phyloP scores from a whole-genome alignment of 2,329 filamentous ascomycete species.

The Diaporthe citri region DNA sequence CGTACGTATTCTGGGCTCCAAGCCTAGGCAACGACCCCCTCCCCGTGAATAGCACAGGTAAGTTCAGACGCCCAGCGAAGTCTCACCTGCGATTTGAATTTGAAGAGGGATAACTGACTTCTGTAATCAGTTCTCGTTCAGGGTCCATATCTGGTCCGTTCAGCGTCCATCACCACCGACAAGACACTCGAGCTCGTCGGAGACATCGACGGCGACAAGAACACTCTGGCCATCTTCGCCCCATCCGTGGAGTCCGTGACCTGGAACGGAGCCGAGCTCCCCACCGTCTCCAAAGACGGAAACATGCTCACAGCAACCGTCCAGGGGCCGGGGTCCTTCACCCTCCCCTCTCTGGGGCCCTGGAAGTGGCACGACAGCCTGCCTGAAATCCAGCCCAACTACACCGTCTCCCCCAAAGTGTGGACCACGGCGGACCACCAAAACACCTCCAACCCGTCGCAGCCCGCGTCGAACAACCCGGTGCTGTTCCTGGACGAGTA shows the following conservation, averaged over 20 bases:
- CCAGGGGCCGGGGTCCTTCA: slow-evolving; percentile 46
- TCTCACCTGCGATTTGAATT: too few species aligned
- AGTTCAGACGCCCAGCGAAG: slow-evolving; percentile 19
- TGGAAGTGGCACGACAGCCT: slow-evolving; percentile 64
- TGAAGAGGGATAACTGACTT: background rate
- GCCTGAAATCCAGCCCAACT: slow-evolving; percentile 59
- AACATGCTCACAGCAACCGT: slow-evolving; percentile 48
- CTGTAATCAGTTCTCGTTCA: slow-evolving; percentile 59
- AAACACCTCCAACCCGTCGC: slow-evolving; percentile 60
- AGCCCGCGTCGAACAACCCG: slow-evolving; percentile 63
- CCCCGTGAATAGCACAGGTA: slow-evolving; percentile 59
- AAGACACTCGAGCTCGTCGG: slow-evolving; percentile 57
- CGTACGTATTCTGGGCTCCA: slow-evolving; percentile 70
- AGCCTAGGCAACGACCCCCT: slow-evolving; percentile 61
- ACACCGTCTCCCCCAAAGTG: slow-evolving; percentile 56
- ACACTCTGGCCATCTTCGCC: slow-evolving; percentile 61
- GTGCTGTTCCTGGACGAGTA: slow-evolving; percentile 71
- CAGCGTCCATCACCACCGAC: slow-evolving; percentile 50
- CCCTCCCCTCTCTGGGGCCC: slow-evolving; percentile 55
- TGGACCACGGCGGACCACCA: slow-evolving; percentile 64
- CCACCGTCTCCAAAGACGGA: slow-evolving; percentile 45
- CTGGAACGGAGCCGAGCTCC: slow-evolving; percentile 62
- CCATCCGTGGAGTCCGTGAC: slow-evolving; percentile 59
- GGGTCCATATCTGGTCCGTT: slow-evolving; percentile 65
- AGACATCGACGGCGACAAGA: slow-evolving; percentile 55